phyloP scores from a whole-genome alignment of 139 green algal species.

The Trebouxia sp. region DNA sequence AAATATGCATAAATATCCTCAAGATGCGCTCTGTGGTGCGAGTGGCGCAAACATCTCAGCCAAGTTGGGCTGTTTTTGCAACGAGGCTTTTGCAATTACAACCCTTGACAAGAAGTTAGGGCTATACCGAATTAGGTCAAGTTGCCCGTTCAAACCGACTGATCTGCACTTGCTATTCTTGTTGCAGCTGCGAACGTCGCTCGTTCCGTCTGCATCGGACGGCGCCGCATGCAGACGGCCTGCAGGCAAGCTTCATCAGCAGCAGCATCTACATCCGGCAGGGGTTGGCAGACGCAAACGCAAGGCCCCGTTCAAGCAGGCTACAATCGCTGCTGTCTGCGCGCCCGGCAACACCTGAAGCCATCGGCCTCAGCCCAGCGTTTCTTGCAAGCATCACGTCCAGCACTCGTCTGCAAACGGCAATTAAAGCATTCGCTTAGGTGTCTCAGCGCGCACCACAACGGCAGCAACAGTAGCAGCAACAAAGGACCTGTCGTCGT shows the following conservation, averaged over 20 bases:
- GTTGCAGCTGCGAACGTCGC: too few relatives aligned
- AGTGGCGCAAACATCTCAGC: too few relatives aligned
- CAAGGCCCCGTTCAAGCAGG: neutral
- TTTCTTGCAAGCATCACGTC: neutral
- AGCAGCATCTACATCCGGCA: neutral
- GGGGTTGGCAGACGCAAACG: neutral
- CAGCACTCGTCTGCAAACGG: neutral
- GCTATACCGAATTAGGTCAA: conserved; percentile 20
- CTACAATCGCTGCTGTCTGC: too few relatives aligned
- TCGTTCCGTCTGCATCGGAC: too few relatives aligned
- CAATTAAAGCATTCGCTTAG: neutral
- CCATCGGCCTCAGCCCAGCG: too few relatives aligned
- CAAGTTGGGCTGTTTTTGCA: too few relatives aligned
- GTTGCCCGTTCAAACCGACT: neutral
- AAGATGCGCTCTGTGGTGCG: too few relatives aligned
- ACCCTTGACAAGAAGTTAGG: too few relatives aligned
- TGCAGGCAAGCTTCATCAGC: neutral
- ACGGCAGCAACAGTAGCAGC: neutral
- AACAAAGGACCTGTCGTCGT: conserved; percentile 79
- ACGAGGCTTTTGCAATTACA: too few relatives aligned
- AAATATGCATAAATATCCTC: too few relatives aligned
- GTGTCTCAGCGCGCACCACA: neutral
- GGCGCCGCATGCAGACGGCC: neutral
- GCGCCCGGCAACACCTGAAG: too few relatives aligned
- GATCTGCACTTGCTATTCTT: neutral